Conservation (phyloP, 805 yeast species). For the Tetrapisispora arboricola region DNA sequence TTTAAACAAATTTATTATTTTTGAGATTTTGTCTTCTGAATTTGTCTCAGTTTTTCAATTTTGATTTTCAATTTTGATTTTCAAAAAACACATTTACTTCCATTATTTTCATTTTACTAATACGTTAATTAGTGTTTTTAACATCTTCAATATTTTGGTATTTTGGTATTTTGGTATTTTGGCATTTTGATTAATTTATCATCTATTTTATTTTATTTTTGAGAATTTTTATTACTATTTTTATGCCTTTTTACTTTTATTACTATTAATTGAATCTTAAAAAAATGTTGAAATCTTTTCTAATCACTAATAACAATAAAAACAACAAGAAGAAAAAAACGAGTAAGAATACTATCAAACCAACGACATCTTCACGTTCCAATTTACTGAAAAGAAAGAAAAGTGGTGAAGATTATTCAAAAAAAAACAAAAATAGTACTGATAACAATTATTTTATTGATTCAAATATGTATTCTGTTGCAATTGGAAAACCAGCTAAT, state of each 20-base stretch:
- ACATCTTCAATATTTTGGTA: too few species aligned
- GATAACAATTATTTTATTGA: background rate
- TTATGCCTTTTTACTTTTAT: too few species aligned
- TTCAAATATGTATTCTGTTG: conserved; percentile 33
- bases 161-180: too few species aligned
- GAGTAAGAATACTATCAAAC: background rate
- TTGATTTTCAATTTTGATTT: too few species aligned
- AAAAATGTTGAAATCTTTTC: background rate
- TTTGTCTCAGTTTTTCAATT: too few species aligned
- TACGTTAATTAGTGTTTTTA: too few species aligned
- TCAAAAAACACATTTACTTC: too few species aligned
- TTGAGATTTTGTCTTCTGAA: too few species aligned
- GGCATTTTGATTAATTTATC: too few species aligned
- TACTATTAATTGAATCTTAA: background rate
- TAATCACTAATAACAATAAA: background rate
- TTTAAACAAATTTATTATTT: too few species aligned
- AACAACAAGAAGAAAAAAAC: background rate
- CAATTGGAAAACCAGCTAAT: conserved; percentile 56
- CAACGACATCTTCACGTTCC: background rate
- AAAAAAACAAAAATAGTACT: background rate
- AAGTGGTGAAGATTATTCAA: background rate
- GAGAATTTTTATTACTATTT: background rate
- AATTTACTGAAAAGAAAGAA: background rate
- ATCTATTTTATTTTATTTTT: too few species aligned
- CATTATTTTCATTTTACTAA: too few species aligned